Base-by-base conservation (phyloP, 441 rosid species). In the Isatis lusitanica region DNA sequence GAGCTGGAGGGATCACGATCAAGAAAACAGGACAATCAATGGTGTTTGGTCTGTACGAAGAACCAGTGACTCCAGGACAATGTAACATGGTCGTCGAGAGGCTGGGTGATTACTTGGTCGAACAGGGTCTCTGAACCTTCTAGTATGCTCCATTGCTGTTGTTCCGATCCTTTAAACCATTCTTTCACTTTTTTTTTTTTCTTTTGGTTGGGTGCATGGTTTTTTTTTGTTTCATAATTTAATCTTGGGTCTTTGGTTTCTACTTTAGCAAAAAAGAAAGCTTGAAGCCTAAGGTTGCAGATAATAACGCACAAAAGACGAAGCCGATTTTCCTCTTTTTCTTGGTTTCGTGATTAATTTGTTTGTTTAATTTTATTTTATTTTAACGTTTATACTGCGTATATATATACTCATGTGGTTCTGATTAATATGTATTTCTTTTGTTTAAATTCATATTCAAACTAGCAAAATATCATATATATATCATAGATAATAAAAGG, bases 51-150 rank as follows among this genome's bases (percentile, higher is more conserved):
- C 43, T 87, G 18, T 87, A 87, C 17, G 91, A 87, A 67, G 91
- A 87, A 56, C 91, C 91, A 4, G 80, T 87, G 83, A 83, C 86
- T 66, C 86, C 89, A 6, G 89, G 89, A 52, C 91, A 87, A 58
- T 87, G 91, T 78, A 87, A 87, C 84, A 82, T 87, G 87, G 77
- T 87, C 44, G 88, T 87, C n/a, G 88, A 87, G 82, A 85, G 86
- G 88, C 53, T 85, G 87, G 91, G 91, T 3, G 91, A 87, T 78
- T 87, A 85, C 80, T 86, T 87, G 26, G 9, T 83, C 55, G 89
- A 87, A 31, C 91, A 87, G 72, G 87, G 81, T 62, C 84, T 87
- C 42, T 87, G 35, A 88, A 82, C 10, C 39, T 21, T 24, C 30
- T 46, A 16, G 36, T 46, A 21, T 58, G 61, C 31, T 71, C 13